Evolutionary conservation across 441 rosid genomes (phyloP), one percentile per base, ranked within the genome.

Genomic region (Syzygium malaccense): DNA sequence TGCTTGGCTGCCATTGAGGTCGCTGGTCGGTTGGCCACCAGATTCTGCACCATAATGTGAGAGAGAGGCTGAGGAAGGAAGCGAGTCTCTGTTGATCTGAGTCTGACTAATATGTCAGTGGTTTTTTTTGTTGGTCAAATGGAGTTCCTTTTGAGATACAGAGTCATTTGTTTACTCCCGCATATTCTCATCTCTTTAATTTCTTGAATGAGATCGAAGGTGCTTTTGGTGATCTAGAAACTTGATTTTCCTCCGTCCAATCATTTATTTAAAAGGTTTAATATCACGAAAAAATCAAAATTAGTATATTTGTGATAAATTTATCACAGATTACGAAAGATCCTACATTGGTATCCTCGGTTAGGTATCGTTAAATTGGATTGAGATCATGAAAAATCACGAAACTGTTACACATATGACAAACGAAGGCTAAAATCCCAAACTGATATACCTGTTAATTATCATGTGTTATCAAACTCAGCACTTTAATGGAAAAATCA

Each of bases 1-100:
- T 19, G 23, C 48, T 6, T 0, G 37, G 26, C 6, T 68, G 0
- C 45, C 48, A 1, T 68, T 2, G 14, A 18, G 2, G 4, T 4
- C 26, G 14, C 1, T 1, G 7, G 6, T 0, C 2, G 7, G 45
- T 66, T 66, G 45, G 79, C 2, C 14, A 32, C 48, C 79, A 32
- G 2, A 68, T 68, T 68, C 8, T 68, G 48, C 79, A 68, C 79
- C 48, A 18, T 68, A 32, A 68, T 68, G 78, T 66, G 78, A 18
- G 78, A 66, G 48, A 28, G 25, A 18, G 25, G 25, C 78, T 18
- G 25, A 18, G 13, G 26, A 68, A 66, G 26, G 33, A 68, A 11
- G 79, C 37, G 48, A 66, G 78, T 18, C 7, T 32, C 78, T 18
- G 33, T 66, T 2, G 4, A 32, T 66, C 1, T 8, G 26, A 68